Percentiles rank a stretch among this genome's conserved stretches.
phyloP scores from a whole-genome alignment of 371 early-diverging fungal genomes.

The Batkoa obscura region DNA sequence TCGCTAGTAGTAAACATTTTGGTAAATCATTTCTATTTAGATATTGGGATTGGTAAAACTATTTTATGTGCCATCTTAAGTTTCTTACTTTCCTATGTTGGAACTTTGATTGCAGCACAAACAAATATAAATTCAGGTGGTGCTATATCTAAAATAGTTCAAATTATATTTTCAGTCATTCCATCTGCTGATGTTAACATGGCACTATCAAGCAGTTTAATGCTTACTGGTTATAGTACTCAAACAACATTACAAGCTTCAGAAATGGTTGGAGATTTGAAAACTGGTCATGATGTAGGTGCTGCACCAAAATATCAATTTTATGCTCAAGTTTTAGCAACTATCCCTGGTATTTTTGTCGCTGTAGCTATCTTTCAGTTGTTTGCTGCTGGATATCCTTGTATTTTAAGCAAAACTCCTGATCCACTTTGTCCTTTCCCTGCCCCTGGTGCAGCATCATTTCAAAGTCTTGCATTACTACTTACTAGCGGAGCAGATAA shows the following conservation, averaged over 20 bases:
- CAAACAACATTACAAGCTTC: conserved; percentile 37
- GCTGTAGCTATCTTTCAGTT: conserved; percentile 35
- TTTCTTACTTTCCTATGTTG: conserved; percentile 46
- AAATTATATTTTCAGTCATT: conserved; percentile 34
- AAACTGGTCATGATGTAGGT: conserved; percentile 38
- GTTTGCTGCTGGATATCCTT: conserved; percentile 37
- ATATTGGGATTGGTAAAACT: conserved; percentile 27
- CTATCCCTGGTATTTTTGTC: conserved; percentile 32
- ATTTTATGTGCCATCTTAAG: conserved; percentile 37
- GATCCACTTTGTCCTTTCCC: conserved; percentile 28
- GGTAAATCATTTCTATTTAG: conserved; percentile 31
- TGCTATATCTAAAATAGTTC: conserved; percentile 36
- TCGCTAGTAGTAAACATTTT: conserved; percentile 36
- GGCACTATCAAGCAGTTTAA: conserved; percentile 22
- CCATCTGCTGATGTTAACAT: conserved; percentile 13
- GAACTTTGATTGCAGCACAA: conserved; percentile 38
- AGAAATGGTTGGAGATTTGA: conserved; percentile 47
- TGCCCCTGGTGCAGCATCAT: conserved; percentile 36
- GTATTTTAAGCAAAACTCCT: conserved; percentile 13
- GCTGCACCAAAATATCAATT: conserved; percentile 43
- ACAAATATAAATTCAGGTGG: conserved; percentile 47
- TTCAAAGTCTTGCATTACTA: conserved; percentile 28
- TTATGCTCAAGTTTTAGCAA: conserved; percentile 36
- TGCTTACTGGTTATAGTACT: conserved; percentile 36
- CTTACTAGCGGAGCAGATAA: conserved; percentile 14